Percentiles rank a stretch among this genome's conserved stretches.
phyloP scores from a whole-genome alignment of 441 rosid genomes.

The Euphorbia corollata region DNA sequence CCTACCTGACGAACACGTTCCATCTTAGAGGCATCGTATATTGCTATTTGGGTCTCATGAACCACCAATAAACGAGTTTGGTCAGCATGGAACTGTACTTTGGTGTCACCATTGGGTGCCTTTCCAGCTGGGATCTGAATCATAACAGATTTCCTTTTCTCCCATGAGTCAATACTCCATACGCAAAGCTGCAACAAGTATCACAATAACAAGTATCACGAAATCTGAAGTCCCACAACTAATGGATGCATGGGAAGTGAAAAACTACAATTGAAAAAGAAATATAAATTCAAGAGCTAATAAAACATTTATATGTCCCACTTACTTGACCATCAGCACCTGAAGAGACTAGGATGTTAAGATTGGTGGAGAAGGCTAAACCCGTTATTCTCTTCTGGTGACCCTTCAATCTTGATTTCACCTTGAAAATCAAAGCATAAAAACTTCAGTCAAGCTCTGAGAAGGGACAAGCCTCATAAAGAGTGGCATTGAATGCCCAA shows the following conservation, averaged over 20 bases:
- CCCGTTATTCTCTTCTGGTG: constrained; percentile 87
- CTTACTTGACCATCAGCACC: constrained; percentile 96
- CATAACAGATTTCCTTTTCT: constrained; percentile 62
- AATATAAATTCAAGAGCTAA: background rate
- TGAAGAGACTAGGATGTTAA: constrained; percentile 80
- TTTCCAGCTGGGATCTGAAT: constrained; percentile 72
- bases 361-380: constrained; percentile 75
- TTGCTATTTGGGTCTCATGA: constrained; percentile 80
- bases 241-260: background rate
- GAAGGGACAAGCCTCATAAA: background rate
- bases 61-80: constrained; percentile 72
- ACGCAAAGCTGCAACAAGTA: constrained; percentile 50
- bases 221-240: background rate
- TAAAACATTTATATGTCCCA: constrained; percentile 9
- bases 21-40: constrained; percentile 85
- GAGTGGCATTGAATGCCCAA: constrained; percentile 1
- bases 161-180: constrained; percentile 96
- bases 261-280: background rate
- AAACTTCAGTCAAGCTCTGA: constrained; percentile 1
- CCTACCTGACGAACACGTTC: constrained; percentile 67
- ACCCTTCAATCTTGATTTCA: constrained; percentile 79
- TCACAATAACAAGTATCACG: background rate
- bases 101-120: constrained; percentile 59
- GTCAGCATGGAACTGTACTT: constrained; percentile 79
- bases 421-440: constrained; percentile 38